Evolutionary conservation across 2,329 filamentous ascomycete genomes (phyloP).

Genomic region (Fusarium camptoceras): DNA sequence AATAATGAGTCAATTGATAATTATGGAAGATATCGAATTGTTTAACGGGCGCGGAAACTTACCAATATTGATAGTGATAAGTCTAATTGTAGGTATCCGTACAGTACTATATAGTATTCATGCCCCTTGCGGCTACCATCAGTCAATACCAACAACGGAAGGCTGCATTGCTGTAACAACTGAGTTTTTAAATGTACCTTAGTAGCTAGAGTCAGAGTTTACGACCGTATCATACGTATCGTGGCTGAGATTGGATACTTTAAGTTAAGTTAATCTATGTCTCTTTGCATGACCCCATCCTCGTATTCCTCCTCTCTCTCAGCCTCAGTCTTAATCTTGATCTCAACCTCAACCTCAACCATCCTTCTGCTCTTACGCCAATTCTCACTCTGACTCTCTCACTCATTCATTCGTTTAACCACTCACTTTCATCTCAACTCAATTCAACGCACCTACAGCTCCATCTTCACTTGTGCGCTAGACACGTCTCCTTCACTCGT

Average conservation of each 20-base stretch:
- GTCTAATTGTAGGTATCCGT: background rate
- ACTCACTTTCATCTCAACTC: conserved; percentile 21
- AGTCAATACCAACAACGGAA: conserved; percentile 13
- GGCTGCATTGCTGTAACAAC: conserved; percentile 8
- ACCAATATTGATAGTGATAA: background rate
- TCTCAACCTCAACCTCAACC: conserved; percentile 6
- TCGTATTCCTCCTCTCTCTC: conserved; percentile 19
- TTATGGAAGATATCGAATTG: background rate
- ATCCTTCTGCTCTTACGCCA: conserved; percentile 11
- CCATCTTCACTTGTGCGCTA: conserved; percentile 11
- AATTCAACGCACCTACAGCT: background rate
- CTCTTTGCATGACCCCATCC: conserved; percentile 1
- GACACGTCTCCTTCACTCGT: conserved; percentile 6
- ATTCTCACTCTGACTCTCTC: background rate
- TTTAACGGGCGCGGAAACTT: background rate
- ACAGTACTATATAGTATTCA: background rate
- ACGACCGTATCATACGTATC: background rate
- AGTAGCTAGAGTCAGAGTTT: conserved; percentile 1
- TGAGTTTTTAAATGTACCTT: conserved; percentile 7
- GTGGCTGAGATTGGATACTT: conserved; percentile 4
- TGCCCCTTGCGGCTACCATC: background rate
- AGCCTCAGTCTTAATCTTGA: background rate
- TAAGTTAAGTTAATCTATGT: conserved; percentile 15
- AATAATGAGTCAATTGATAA: background rate
- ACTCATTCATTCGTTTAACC: conserved; percentile 18